A percentile compares a stretch with the other conserved stretches of the same genome.
phyloP scores from a whole-genome alignment of 257 asterid species.

The Solanum microdontum region DNA sequence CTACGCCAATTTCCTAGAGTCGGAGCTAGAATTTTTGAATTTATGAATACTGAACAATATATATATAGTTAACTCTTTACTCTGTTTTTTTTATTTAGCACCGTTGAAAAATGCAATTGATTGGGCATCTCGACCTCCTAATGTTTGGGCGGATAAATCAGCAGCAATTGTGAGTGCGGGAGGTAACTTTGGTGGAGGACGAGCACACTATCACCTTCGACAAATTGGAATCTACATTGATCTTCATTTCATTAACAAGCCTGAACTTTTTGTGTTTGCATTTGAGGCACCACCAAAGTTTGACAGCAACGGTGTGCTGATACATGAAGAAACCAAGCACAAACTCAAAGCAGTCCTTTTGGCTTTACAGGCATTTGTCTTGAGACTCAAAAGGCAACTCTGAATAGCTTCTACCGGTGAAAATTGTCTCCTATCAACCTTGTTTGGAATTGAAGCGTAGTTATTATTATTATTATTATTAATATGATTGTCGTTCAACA shows the following conservation, averaged over 20 bases:
- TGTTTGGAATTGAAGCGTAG: background rate
- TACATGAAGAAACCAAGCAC: slow-evolving; percentile 28
- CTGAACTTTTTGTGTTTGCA: slow-evolving; percentile 55
- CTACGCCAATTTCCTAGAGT: background rate
- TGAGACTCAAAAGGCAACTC: background rate
- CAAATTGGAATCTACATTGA: slow-evolving; percentile 68
- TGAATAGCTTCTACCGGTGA: background rate
- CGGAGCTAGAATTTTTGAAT: background rate
- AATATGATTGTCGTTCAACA: background rate
- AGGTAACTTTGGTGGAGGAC: slow-evolving; percentile 66
- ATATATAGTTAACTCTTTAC: background rate
- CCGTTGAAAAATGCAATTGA: slow-evolving; percentile 85
- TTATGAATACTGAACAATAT: background rate
- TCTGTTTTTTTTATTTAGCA: slow-evolving; percentile 9
- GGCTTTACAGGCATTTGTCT: background rate
- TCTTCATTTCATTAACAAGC: slow-evolving; percentile 87
- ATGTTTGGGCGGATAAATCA: slow-evolving; percentile 67
- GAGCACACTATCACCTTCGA: slow-evolving; percentile 75
- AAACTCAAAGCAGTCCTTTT: background rate
- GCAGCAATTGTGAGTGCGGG: slow-evolving; percentile 76
- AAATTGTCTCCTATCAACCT: background rate
- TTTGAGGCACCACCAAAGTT: slow-evolving; percentile 59
- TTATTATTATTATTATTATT: background rate
- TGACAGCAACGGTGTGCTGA: slow-evolving; percentile 49
- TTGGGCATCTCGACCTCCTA: slow-evolving; percentile 92